Conservation (phyloP, 2,329 filamentous ascomycete species). For the Trichophaea hybrida region DNA sequence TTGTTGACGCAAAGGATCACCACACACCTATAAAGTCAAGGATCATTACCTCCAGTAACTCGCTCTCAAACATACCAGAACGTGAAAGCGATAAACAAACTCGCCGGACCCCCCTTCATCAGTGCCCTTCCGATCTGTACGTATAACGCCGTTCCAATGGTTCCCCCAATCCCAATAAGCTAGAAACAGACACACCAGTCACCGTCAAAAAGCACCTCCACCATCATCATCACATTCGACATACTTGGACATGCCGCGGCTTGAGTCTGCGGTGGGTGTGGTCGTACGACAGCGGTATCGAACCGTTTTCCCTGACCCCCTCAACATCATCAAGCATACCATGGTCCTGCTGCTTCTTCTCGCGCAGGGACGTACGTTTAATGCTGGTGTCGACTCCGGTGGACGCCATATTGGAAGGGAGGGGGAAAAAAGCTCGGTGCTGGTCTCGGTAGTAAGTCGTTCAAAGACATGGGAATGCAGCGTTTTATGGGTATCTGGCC, state of each 20-base stretch:
- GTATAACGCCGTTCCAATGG: conserved; percentile 48
- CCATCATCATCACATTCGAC: background rate
- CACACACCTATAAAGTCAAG: conserved; percentile 34
- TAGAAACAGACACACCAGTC: background rate
- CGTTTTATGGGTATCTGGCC: no score
- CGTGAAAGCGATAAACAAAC: conserved; percentile 37
- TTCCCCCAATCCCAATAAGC: conserved; percentile 46
- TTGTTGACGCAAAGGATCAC: conserved; percentile 47
- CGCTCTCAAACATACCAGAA: conserved; percentile 35
- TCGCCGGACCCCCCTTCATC: conserved; percentile 43
- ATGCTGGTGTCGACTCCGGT: no score
- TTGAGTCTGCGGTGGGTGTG: conserved; percentile 42
- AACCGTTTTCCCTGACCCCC: background rate
- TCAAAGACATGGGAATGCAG: no score
- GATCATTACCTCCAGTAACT: background rate
- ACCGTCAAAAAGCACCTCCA: background rate
- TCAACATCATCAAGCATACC: no score
- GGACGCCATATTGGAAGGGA: no score
- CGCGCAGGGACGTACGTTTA: no score
- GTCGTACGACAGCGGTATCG: conserved; percentile 26
- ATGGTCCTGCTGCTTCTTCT: no score
- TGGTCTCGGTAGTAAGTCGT: no score
- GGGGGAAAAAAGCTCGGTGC: no score
- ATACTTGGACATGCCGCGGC: conserved; percentile 42
- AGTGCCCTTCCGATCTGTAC: conserved; percentile 46